phyloP scores from a whole-genome alignment of 2,329 filamentous ascomycete species.

The Calonectria ilicicola region DNA sequence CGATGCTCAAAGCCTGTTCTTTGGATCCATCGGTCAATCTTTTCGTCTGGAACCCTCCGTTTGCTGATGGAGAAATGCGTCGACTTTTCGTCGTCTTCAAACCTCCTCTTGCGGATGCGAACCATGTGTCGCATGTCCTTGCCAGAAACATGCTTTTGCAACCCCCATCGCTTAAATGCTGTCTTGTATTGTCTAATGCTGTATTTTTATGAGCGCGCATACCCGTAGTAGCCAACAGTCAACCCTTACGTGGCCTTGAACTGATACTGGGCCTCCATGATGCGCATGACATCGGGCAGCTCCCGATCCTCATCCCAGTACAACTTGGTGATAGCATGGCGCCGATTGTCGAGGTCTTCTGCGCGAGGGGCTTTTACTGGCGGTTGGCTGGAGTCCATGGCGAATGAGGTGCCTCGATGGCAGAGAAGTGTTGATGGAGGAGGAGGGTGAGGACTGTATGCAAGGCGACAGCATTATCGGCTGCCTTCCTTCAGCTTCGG shows the following conservation, averaged over 20 bases:
- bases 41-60: neutral
- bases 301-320: slow-evolving; percentile 1
- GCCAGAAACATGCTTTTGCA: neutral
- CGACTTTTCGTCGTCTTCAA: neutral
- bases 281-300: neutral
- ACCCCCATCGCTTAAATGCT: neutral
- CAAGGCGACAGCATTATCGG: neutral
- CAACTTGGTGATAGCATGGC: neutral
- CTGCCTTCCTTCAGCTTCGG: neutral
- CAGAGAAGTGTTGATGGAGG: neutral
- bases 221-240: neutral
- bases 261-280: neutral
- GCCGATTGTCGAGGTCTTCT: neutral
- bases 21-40: slow-evolving; percentile 2
- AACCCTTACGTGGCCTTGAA: slow-evolving; percentile 7
- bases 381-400: neutral
- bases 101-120: neutral
- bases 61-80: neutral
- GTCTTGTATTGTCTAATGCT: neutral
- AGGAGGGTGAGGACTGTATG: neutral
- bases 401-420: neutral
- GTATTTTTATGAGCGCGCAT: neutral
- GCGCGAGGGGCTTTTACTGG: neutral
- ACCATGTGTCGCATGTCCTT: neutral
- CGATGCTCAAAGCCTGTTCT: slow-evolving; percentile 1